A percentile compares a stretch with the other conserved stretches of the same genome.
These are phyloP conservation scores for Sporothrix euskadiensis DNA, from an alignment of 2,329 filamentous ascomycete genomes.

Conservation along the genomic window DNA sequence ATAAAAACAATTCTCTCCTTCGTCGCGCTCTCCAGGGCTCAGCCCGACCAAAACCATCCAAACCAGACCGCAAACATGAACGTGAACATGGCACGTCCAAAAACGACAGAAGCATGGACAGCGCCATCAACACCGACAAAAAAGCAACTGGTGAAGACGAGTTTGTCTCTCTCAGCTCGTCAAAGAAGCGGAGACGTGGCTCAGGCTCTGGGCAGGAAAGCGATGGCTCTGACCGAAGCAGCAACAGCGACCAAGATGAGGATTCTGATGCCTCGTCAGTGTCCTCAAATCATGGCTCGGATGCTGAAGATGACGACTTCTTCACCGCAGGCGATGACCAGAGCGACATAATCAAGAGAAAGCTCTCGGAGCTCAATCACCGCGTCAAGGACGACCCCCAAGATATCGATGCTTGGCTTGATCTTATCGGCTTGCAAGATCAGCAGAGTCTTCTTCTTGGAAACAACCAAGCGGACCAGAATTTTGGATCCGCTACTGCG, in stretches of 20 bases:
- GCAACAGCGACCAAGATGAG: not conserved
- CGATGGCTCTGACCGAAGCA: constrained; percentile 33
- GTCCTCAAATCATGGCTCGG: constrained; percentile 32
- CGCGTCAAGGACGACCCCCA: constrained; percentile 64
- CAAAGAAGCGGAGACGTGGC: constrained; percentile 47
- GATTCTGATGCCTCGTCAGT: not conserved
- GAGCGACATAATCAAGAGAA: constrained; percentile 15
- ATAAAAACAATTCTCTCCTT: constrained; percentile 49
- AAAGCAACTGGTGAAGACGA: constrained; percentile 40
- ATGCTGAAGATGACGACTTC: constrained; percentile 38
- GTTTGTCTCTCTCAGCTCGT: constrained; percentile 50
- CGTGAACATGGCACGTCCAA: not conserved
- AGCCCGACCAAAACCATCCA: constrained; percentile 36
- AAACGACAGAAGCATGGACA: not conserved
- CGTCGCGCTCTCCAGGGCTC: constrained; percentile 39
- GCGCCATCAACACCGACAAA: not conserved
- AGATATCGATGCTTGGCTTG: constrained; percentile 72
- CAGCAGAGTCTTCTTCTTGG: constrained; percentile 48
- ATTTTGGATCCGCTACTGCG: constrained; percentile 34
- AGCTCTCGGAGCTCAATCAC: constrained; percentile 54
- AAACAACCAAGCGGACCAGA: constrained; percentile 41
- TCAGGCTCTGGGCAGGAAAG: constrained; percentile 54
- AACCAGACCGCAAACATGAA: constrained; percentile 41
- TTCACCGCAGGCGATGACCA: constrained; percentile 29
- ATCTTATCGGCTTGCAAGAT: constrained; percentile 78